These are phyloP conservation scores for Rhododendron kiyosumense DNA, from an alignment of 148 eudicot genomes.

Conservation along the genomic window DNA sequence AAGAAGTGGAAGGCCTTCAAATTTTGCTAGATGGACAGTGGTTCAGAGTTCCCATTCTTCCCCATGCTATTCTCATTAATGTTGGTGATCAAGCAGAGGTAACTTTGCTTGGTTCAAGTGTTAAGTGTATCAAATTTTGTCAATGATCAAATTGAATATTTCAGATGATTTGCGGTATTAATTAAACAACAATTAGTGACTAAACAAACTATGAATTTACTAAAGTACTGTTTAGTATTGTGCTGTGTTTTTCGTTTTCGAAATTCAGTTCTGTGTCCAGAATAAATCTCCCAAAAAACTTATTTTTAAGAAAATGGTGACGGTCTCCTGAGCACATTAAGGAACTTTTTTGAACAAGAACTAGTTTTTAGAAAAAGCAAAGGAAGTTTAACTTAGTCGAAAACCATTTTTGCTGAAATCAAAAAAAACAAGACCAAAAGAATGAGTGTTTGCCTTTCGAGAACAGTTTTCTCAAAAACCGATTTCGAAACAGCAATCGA, in stretches of 20 bases:
- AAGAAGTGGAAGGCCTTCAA: constrained; percentile 30
- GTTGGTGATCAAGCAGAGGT: constrained; percentile 33
- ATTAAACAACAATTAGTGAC: neutral
- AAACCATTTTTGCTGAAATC: too few relatives aligned
- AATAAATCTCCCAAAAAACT: neutral
- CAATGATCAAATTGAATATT: neutral
- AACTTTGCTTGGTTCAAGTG: neutral
- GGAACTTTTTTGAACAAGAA: neutral
- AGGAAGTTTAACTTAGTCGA: neutral
- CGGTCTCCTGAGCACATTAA: neutral
- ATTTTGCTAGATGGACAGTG: constrained; percentile 26
- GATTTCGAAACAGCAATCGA: neutral
- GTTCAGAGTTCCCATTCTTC: constrained; percentile 27
- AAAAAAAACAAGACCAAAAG: too few relatives aligned
- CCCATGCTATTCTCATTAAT: constrained; percentile 26
- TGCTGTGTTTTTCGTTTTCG: neutral
- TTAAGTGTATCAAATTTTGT: neutral
- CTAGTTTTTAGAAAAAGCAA: neutral
- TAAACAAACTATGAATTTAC: neutral
- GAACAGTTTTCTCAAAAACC: neutral
- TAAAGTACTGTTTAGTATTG: neutral
- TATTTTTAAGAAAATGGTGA: neutral
- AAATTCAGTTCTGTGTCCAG: neutral
- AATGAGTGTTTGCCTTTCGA: neutral
- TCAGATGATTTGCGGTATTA: neutral